Conservation (phyloP, 2,329 filamentous ascomycete genomes). For the Fusarium xyrophilum region DNA sequence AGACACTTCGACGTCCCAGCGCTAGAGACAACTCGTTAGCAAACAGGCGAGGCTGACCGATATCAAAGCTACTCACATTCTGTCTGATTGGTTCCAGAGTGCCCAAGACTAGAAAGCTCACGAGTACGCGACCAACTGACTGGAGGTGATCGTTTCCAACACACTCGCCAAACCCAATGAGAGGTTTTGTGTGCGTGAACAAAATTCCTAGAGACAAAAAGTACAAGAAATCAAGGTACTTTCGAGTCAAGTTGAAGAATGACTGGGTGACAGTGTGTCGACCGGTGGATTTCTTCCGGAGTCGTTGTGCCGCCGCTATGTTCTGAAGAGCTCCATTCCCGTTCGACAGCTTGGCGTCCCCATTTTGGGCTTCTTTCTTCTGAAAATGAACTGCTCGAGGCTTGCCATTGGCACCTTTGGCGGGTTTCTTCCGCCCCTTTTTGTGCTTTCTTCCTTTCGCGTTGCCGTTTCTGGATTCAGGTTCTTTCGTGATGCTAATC, state of each 20-base stretch:
- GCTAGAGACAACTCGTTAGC: conserved; percentile 11
- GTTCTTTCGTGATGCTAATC: background rate
- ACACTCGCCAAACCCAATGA: background rate
- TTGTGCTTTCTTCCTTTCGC: background rate
- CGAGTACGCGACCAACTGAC: conserved; percentile 20
- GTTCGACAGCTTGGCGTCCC: background rate
- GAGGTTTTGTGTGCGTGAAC: background rate
- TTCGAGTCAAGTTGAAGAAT: background rate
- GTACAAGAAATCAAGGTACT: background rate
- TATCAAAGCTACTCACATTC: conserved; percentile 19
- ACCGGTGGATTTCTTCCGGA: background rate
- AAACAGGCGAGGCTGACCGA: no score
- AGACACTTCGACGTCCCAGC: conserved; percentile 27
- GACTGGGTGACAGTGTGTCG: background rate
- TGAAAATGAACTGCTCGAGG: background rate
- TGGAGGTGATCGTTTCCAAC: background rate
- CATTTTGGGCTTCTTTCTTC: background rate
- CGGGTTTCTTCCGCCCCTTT: background rate
- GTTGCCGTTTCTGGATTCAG: background rate
- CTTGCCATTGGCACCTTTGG: background rate
- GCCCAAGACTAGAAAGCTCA: conserved; percentile 32
- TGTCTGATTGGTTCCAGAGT: conserved; percentile 35
- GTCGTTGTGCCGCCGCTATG: background rate
- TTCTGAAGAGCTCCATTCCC: background rate
- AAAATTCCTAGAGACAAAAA: conserved; percentile 1